These are phyloP conservation scores for Aristolochia fimbriata DNA, from an alignment of 164 flowering plant species.

Conservation along the genomic window DNA sequence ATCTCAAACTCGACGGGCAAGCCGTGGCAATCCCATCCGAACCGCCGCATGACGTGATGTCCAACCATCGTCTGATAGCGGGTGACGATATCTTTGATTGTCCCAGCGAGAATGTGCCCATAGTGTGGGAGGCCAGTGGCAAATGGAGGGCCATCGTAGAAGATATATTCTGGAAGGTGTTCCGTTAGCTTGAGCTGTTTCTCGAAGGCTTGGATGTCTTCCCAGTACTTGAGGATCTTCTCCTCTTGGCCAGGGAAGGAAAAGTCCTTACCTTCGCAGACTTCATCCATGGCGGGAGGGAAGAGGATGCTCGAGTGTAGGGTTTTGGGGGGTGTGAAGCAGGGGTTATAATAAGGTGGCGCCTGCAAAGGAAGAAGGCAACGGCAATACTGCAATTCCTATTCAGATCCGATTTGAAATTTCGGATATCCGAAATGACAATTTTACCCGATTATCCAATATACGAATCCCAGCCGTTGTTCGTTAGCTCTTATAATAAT, in stretches of 20 bases:
- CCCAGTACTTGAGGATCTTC: constrained; percentile 46
- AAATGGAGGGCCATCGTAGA: constrained; percentile 98
- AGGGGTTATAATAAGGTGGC: background rate
- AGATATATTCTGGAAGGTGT: constrained; percentile 62
- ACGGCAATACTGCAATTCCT: too few relatives aligned
- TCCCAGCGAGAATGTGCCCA: constrained; percentile 95
- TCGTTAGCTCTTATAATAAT: too few relatives aligned
- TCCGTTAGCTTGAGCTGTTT: constrained; percentile 56
- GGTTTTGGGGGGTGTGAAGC: background rate
- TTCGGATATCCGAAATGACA: too few relatives aligned
- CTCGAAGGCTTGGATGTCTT: constrained; percentile 59
- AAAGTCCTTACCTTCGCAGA: constrained; percentile 82
- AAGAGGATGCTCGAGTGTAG: background rate
- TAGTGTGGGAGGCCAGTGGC: constrained; percentile 97
- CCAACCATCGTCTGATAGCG: constrained; percentile 80
- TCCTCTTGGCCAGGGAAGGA: constrained; percentile 72
- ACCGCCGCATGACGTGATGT: constrained; percentile 86
- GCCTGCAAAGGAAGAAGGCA: background rate
- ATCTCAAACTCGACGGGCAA: constrained; percentile 87
- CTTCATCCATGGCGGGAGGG: constrained; percentile 56
- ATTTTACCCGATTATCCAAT: too few relatives aligned
- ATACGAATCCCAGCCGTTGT: too few relatives aligned
- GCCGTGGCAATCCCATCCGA: constrained; percentile 99
- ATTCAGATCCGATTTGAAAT: too few relatives aligned
- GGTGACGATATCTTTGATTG: constrained; percentile 93